Evolutionary conservation across 1,139 yeast species (phyloP).

Genomic region (Arxiozyma bovina): DNA sequence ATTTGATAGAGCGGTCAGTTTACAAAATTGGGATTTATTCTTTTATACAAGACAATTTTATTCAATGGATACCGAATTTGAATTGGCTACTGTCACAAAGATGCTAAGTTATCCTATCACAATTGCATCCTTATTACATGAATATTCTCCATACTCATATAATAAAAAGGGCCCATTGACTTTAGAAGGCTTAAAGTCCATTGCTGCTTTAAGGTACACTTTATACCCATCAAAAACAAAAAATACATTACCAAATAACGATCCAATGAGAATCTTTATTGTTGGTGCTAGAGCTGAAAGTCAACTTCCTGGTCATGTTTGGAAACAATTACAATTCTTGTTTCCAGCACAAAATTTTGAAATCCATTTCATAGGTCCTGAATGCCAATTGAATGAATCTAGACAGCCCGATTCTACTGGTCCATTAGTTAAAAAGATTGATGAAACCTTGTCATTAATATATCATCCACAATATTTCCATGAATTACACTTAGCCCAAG

Average conservation of each 20-base stretch:
- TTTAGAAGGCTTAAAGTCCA: constrained; percentile 83
- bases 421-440: constrained; percentile 66
- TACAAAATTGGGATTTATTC: constrained; percentile 85
- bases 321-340: constrained; percentile 86
- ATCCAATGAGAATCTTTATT: constrained; percentile 84
- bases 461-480: constrained; percentile 90
- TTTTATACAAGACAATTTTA: constrained; percentile 88
- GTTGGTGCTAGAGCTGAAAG: constrained; percentile 92
- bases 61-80: constrained; percentile 96
- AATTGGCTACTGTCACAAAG: constrained; percentile 90
- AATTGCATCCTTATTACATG: constrained; percentile 74
- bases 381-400: constrained; percentile 63
- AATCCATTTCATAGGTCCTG: constrained; percentile 91
- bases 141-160: constrained; percentile 72
- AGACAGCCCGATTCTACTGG: constrained; percentile 23
- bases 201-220: constrained; percentile 86
- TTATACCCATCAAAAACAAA: constrained; percentile 59
- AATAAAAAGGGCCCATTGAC: constrained; percentile 83
- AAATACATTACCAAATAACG: constrained; percentile 17
- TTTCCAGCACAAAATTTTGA: constrained; percentile 80
- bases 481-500: constrained; percentile 82
- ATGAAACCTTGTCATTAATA: constrained; percentile 63
- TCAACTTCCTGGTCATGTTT: constrained; percentile 87
- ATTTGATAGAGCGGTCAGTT: constrained; percentile 67
- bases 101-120: constrained; percentile 91